Evolutionary conservation across 2,329 filamentous ascomycete species (phyloP).

Genomic region (Ambrosiella beaveri): DNA sequence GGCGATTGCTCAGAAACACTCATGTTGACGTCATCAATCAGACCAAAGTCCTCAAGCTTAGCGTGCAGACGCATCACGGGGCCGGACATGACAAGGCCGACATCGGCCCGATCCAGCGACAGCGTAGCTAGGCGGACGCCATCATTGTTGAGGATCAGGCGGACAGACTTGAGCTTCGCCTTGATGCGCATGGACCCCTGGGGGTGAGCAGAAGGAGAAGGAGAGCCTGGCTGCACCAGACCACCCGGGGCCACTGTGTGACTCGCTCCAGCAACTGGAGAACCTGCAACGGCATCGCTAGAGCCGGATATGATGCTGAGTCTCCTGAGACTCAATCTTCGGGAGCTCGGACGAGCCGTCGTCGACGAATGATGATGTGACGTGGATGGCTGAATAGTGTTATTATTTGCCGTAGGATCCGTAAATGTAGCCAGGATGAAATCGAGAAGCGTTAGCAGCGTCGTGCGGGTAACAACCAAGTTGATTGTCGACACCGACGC

Average conservation of each 20-base stretch:
- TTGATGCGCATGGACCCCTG: conserved; percentile 77
- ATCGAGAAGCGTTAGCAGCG: conserved; percentile 77
- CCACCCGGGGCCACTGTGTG: background rate
- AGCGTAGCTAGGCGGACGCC: conserved; percentile 86
- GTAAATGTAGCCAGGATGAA: conserved; percentile 91
- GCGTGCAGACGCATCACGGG: conserved; percentile 78
- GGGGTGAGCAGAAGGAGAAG: conserved; percentile 1
- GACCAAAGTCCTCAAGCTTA: conserved; percentile 67
- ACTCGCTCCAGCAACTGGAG: background rate
- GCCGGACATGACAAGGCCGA: conserved; percentile 73
- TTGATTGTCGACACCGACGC: conserved; percentile 91
- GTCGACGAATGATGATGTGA: conserved; percentile 13
- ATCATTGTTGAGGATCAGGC: conserved; percentile 91
- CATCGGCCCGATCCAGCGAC: conserved; percentile 80
- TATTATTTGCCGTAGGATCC: conserved; percentile 18
- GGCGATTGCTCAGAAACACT: conserved; percentile 68
- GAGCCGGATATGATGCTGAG: conserved; percentile 9
- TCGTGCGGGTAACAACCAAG: conserved; percentile 81
- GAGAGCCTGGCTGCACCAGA: background rate
- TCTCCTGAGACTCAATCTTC: conserved; percentile 5
- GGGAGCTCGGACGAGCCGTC: background rate
- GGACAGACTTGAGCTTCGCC: conserved; percentile 81
- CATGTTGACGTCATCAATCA: conserved; percentile 87
- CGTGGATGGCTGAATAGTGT: conserved; percentile 15
- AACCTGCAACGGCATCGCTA: conserved; percentile 5